Evolutionary conservation across 345 rosid species (phyloP).

Genomic region (Murraya koenigii): DNA sequence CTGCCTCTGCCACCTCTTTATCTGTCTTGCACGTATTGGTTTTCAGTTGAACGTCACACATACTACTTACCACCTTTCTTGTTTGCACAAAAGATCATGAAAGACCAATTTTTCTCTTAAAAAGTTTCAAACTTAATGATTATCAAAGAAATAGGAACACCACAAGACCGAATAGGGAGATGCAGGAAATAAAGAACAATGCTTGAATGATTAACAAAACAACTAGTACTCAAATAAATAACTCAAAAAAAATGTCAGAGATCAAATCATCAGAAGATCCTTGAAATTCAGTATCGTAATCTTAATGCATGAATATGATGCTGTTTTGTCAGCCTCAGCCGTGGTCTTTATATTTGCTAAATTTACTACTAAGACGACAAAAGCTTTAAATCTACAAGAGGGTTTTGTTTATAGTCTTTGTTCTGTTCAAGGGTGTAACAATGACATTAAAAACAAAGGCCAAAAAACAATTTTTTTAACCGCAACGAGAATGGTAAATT

Average conservation of each 20-base stretch:
- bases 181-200: slow-evolving; percentile 17
- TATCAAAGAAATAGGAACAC: background rate
- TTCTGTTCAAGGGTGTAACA: background rate
- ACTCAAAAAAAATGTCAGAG: background rate
- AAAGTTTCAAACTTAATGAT: slow-evolving; percentile 10
- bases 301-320: background rate
- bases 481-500: background rate
- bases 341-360: background rate
- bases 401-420: background rate
- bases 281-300: background rate
- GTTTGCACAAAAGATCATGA: slow-evolving; percentile 6
- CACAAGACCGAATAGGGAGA: background rate
- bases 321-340: background rate
- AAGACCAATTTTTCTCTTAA: background rate
- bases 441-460: background rate
- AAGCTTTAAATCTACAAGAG: background rate
- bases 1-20: slow-evolving; percentile 37
- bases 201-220: slow-evolving; percentile 3
- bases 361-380: background rate
- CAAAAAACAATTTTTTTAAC: background rate
- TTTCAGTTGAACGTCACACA: slow-evolving; percentile 3
- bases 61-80: slow-evolving; percentile 16
- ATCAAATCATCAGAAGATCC: slow-evolving; percentile 1
- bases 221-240: background rate
- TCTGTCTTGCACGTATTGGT: slow-evolving; percentile 35